Conservation (phyloP, 2,329 filamentous ascomycete genomes). For the Leptographium lundbergii region DNA sequence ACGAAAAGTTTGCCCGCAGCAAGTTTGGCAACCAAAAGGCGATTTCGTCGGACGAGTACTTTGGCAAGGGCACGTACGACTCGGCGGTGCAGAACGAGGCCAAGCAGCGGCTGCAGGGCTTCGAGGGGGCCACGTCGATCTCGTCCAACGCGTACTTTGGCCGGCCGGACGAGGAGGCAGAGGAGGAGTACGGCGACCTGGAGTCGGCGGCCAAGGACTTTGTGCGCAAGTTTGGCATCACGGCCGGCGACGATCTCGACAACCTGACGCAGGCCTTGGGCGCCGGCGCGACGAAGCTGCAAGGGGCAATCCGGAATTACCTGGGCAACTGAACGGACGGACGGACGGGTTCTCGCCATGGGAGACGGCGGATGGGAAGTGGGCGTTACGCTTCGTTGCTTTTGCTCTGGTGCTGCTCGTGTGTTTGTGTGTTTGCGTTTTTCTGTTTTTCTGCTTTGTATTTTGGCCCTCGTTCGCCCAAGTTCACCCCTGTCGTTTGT, state of each 20-base stretch:
- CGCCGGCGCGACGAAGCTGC: conserved; percentile 72
- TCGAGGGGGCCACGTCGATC: conserved; percentile 84
- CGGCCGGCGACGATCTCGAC: conserved; percentile 89
- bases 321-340: conserved; percentile 35
- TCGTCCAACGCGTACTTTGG: conserved; percentile 98
- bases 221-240: conserved; percentile 87
- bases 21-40: conserved; percentile 92
- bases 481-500: background rate
- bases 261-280: conserved; percentile 74
- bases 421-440: background rate
- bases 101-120: conserved; percentile 75
- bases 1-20: conserved; percentile 67
- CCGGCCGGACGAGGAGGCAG: conserved; percentile 62
- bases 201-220: conserved; percentile 95
- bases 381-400: background rate
- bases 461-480: background rate
- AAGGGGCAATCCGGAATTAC: conserved; percentile 59
- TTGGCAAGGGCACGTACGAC: conserved; percentile 81
- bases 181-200: conserved; percentile 77
- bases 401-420: background rate
- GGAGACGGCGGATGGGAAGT: background rate
- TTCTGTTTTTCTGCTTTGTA: background rate
- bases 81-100: conserved; percentile 70
- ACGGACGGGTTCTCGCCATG: background rate
- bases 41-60: conserved; percentile 97